A percentile compares a stretch with the other conserved stretches of the same genome.
phyloP scores from a whole-genome alignment of 2,329 filamentous ascomycete genomes.

The Botrytis cinerea region DNA sequence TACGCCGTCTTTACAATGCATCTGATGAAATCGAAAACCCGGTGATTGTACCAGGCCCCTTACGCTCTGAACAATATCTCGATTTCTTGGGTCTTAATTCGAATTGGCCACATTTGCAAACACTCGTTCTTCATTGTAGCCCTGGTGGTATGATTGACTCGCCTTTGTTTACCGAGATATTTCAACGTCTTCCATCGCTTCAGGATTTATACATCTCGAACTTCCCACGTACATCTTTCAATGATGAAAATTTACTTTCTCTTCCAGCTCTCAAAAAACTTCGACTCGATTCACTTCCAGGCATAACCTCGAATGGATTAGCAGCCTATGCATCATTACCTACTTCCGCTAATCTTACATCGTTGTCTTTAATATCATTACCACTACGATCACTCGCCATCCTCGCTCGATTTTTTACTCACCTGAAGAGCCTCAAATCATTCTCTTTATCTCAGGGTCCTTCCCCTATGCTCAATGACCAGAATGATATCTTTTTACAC shows the following conservation, averaged over 20 bases:
- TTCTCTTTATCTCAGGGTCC: constrained; percentile 58
- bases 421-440: constrained; percentile 50
- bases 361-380: constrained; percentile 57
- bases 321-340: constrained; percentile 56
- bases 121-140: constrained; percentile 59
- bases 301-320: constrained; percentile 58
- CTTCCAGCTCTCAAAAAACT: constrained; percentile 58
- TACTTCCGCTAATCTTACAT: constrained; percentile 49
- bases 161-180: constrained; percentile 53
- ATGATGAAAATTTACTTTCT: constrained; percentile 55
- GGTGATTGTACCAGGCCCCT: constrained; percentile 42
- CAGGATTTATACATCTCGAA: constrained; percentile 61
- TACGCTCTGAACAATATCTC: constrained; percentile 47
- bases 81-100: constrained; percentile 55
- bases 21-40: constrained; percentile 32
- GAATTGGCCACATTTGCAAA: constrained; percentile 57
- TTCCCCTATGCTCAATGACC: constrained; percentile 56
- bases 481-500: constrained; percentile 61
- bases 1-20: constrained; percentile 42
- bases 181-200: constrained; percentile 55
- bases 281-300: constrained; percentile 56
- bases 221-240: constrained; percentile 57
- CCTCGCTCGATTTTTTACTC: constrained; percentile 59
- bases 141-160: constrained; percentile 56
- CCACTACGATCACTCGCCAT: constrained; percentile 57